Evolutionary conservation across 2,329 filamentous ascomycete species (phyloP), one percentile per base, ranked within the genome.

Genomic region (Passalora sequoiae): DNA sequence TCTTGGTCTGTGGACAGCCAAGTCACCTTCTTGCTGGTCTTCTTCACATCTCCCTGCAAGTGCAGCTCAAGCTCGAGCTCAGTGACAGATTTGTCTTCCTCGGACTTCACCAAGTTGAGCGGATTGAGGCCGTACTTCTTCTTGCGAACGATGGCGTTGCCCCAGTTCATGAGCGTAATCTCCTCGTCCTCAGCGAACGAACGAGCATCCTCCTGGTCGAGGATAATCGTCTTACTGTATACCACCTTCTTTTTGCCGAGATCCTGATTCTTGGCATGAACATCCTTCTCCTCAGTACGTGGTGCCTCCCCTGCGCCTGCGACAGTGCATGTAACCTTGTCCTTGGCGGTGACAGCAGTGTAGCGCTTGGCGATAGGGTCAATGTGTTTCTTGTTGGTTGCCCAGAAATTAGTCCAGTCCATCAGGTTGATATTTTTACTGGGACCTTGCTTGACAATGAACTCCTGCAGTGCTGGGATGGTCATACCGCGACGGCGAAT

Each of bases 121-220:
- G 70, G 69, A 55, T 68, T 79, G 60, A 70, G 57, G 51, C 73
- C 66, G 71, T 59, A 62, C 44, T 53, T 51, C 50, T 50, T 50
- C 47, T 81, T 79, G 43, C 81, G 78, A 17, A 92, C 84, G 54
- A 89, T 78, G 9, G 85, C 87, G 60, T 94, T 94, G 57, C 91
- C 92, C 91, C 91, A 97, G 65, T 85, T 85, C 91, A 96, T 96
- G 30, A 96, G 75, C 0, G 91, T 96, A 59, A 97, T 86, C 67
- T 96, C 89, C 71, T 97, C 91, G 61, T 84, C 82, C 47, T 84
- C 75, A 57, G 80, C 84, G 69, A 96, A 94, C 19, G 77, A 77
- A 64, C 83, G 83, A 49, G 84, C 87, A 59, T 97, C 91, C 33
- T 76, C 84, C 68, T 96, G 91, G 63, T 96, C 91, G 40, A 97